Conservation (phyloP, 805 yeast species). For the Pachysolen tannophilus region DNA sequence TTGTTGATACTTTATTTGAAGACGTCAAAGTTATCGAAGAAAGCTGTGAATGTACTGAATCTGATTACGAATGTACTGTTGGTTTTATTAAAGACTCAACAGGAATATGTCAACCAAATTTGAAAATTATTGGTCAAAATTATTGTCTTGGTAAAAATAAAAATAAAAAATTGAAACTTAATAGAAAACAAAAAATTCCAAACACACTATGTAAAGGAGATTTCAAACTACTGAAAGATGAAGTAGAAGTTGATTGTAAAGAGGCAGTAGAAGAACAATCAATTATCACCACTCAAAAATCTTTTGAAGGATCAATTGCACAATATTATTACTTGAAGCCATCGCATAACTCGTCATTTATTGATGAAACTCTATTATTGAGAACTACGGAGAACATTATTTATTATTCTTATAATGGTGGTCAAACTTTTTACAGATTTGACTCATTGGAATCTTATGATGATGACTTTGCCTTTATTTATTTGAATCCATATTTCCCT, state of each 20-base stretch:
- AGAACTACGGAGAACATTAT: conserved; percentile 44
- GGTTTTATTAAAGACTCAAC: conserved; percentile 30
- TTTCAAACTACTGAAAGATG: conserved; percentile 13
- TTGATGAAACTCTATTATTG: conserved; percentile 60
- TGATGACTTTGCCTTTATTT: conserved; percentile 43
- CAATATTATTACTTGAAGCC: conserved; percentile 58
- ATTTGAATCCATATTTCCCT: conserved; percentile 50
- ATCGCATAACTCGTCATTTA: conserved; percentile 20
- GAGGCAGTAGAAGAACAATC: conserved; percentile 15
- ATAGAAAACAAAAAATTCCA: conserved; percentile 18
- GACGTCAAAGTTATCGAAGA: conserved; percentile 41
- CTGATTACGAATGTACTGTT: conserved; percentile 64
- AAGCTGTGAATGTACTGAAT: conserved; percentile 54
- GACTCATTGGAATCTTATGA: conserved; percentile 22
- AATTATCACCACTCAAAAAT: conserved; percentile 30
- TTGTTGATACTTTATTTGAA: conserved; percentile 37
- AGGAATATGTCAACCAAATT: conserved; percentile 39
- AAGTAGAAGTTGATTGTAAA: conserved; percentile 28
- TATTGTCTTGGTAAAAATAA: conserved; percentile 15
- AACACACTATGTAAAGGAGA: conserved; percentile 21
- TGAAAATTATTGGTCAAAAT: conserved; percentile 11
- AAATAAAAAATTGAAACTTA: conserved; percentile 14
- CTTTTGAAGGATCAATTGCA: conserved; percentile 43
- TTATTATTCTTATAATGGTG: conserved; percentile 68
- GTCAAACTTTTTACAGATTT: conserved; percentile 34